Evolutionary conservation across 257 asterid species (phyloP), one percentile per base, ranked within the genome.

Genomic region (Marsdenia floribunda): DNA sequence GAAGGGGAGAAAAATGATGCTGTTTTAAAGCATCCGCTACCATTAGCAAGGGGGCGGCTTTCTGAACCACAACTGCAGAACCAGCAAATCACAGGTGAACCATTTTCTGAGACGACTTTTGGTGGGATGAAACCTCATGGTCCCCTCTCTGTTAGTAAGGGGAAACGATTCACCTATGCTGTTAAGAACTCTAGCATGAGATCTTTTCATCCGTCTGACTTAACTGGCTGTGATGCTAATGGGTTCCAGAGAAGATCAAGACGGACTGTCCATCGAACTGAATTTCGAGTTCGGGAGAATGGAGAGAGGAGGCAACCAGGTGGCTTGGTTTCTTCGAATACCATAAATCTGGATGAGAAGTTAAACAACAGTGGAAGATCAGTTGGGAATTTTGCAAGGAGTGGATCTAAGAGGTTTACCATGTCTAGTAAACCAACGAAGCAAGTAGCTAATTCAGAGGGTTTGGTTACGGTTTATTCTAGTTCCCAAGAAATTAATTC

Each of bases 341-440:
- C 77, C 78, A 55, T 81, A 49, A 80, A 83, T 64, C 75, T 68
- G 37, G 93, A 83, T 86, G 87, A 82, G 38, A 88, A 77, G 77
- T 77, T 83, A 79, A 83, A 81, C 80, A 77, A 77, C 67, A 33
- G 26, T 44, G 93, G 92, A 54, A 92, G 87, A 79, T 68, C 81
- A 65, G 73, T 60, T 53, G 89, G 87, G 57, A 80, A 70, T 77
- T 82, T 85, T 74, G 68, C 88, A 76, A 86, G 93, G 85, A 89
- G 91, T 78, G 97, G 96, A 65, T 90, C 91, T 46, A 92, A 92
- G 88, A 88, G 98, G 83, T 86, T 86, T 74, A 84, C 86, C 75
- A 24, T 85, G 69, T 81, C 93, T 55, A 86, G 82, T 67, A 88
- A 87, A 84, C 75, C 80, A 58, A 68, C 70, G 79, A 95, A 86